Conservation (phyloP, 352 stramenopile genomes). For the Phytopythium chamaehyphon region DNA sequence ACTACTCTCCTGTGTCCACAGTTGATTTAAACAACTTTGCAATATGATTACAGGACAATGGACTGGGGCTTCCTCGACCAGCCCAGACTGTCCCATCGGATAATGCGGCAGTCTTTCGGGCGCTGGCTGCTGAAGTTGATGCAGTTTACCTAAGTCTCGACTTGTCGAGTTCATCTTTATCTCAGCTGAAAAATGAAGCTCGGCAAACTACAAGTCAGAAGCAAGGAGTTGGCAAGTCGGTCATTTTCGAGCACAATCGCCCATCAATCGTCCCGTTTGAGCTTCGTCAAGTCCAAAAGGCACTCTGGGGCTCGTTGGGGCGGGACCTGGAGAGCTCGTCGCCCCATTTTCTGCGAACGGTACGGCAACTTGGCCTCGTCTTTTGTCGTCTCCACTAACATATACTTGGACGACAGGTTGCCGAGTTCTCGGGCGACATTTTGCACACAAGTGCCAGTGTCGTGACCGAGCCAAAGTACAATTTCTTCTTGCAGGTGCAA, state of each 20-base stretch:
- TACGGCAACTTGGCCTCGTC: not conserved
- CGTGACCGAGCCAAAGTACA: not conserved
- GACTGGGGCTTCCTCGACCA: too few species aligned
- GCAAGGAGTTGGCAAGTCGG: not conserved
- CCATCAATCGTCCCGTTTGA: not conserved
- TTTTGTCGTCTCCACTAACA: not conserved
- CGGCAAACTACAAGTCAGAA: not conserved
- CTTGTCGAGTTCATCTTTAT: too few species aligned
- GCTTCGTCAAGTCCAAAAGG: not conserved
- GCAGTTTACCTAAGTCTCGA: too few species aligned
- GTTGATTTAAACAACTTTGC: not conserved
- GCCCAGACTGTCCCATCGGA: too few species aligned
- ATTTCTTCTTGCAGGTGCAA: conserved; percentile 1
- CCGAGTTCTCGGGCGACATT: not conserved
- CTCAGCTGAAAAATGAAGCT: not conserved
- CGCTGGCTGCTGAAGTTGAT: too few species aligned
- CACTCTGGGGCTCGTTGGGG: too few species aligned
- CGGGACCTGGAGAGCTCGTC: too few species aligned
- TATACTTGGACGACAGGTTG: not conserved
- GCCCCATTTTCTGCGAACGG: too few species aligned
- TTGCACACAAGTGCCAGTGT: not conserved
- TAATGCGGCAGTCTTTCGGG: too few species aligned
- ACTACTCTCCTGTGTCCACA: not conserved
- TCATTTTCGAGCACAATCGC: not conserved
- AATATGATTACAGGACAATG: not conserved